Evolutionary conservation across 805 yeast genomes (phyloP), one percentile per base, ranked within the genome.

Genomic region (Lachancea sp.): DNA sequence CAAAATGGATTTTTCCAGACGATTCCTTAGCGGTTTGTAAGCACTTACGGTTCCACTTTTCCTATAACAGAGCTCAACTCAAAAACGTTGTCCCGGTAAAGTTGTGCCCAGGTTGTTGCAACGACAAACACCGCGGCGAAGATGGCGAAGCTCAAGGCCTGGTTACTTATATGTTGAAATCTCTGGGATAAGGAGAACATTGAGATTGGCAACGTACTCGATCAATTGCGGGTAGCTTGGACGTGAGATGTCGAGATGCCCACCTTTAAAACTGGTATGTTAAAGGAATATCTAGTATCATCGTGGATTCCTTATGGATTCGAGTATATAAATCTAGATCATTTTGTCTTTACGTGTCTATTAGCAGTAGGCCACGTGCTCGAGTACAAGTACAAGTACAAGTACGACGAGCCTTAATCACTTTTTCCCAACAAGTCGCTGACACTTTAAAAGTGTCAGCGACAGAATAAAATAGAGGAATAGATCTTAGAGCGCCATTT

Each of bases 131-230:
- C 74, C 2, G 76, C 60, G 19, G 81, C 64, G 16, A 74, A 56
- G 6, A 76, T 64, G 2, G 75, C 65, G 26, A 77, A 71, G 3
- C 85, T 71, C 38, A 81, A 58, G 15, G 81, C 73, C 44, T 70
- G 75, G 58, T 79, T 81, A 22, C 77, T 65, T 12, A 75, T 68
- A 9, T 67, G 66, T 56, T 81, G 87, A 9, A 69, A 61, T 51
- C 77, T 64, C 48, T 71, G 74, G 0, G 63, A 38, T 12, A 69
- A 55, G 2, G 75, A 71, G 46, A 65, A 71, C 77, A 73, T 72
- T 19, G 33, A 20, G 31, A 29, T 3, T 7, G 15, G 15, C 31
- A 29, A 29, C 15, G 15, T 10, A 13, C 13, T 32, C 19, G 19
- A 15, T 16, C 35, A 11, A 5, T 32, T 6, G 16, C 35, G 35